Base-by-base conservation (phyloP, 1,284 basidiomycete species). In the Melanopsichium pennsylvanicum region DNA sequence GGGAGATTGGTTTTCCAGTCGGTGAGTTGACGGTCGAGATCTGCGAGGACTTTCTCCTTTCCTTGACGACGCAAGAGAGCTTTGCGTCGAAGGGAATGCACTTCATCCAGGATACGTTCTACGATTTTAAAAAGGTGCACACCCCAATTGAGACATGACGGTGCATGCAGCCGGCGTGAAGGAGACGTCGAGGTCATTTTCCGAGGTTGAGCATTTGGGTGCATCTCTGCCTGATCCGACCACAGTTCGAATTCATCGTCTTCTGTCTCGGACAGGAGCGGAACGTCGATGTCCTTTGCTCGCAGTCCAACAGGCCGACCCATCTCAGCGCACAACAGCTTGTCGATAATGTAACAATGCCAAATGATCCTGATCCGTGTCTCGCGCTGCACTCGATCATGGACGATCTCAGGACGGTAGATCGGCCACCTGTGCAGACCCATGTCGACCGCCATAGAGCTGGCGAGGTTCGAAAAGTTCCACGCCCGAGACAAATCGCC, bases 291-390 rank as follows among this genome's bases (percentile, higher is more conserved):
- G 8, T 82, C 79, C 4, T 80, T 72, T 29, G 81, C 82, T 1
- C 81, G 75, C 19, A 84, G 71, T 7, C 83, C 73, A 39, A 78
- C 79, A 0, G 82, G 79, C 7, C 83, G 78, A 4, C 83, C 83
- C 34, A 83, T 83, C 64, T 84, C 83, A 61, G 83, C 68, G 27
- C 60, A 75, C 4, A 83, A 66, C 13, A 81, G 73, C 71, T 83
- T 83, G 72, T 83, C 82, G 22, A 84, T 62, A 29, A 84, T 79
- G 54, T 83, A 83, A 44, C 77, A 78, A 62, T 81, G 81, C 82
- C 83, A 83, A 44, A 80, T 83, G 38, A 83, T 78, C 8, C 83
- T 70, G 10, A 81, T 78, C 4, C 82, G 74, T 9, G 79, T 79
- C 46, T 83, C 79, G 23, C 74, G 56, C 36, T 82, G 74, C 13